Conservation (phyloP, 2,329 filamentous ascomycete genomes). For the Colletotrichum sansevieriae region DNA sequence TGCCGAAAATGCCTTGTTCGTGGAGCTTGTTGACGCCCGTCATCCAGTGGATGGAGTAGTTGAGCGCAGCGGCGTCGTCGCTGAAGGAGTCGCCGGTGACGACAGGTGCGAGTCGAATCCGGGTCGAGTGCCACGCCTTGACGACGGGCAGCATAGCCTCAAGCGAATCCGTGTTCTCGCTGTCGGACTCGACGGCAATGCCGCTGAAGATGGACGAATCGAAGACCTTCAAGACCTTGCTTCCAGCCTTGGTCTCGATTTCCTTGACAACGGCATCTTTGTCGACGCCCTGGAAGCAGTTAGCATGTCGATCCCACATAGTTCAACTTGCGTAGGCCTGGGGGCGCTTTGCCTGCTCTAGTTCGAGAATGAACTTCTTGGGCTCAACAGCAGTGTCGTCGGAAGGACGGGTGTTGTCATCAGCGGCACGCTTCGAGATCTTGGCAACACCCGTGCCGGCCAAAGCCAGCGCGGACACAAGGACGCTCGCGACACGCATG, state of each 20-base stretch:
- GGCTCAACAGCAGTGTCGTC: constrained; percentile 28
- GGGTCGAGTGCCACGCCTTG: constrained; percentile 40
- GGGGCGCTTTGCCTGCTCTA: constrained; percentile 19
- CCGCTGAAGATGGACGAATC: constrained; percentile 49
- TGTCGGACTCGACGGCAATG: constrained; percentile 40
- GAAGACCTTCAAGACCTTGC: constrained; percentile 41
- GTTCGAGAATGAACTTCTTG: constrained; percentile 41
- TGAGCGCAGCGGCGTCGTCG: constrained; percentile 40
- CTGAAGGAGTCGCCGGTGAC: constrained; percentile 32
- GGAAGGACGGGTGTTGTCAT: constrained; percentile 17
- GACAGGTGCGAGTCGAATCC: constrained; percentile 35
- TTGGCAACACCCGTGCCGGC: constrained; percentile 31
- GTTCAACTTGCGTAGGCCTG: not conserved
- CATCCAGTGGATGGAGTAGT: constrained; percentile 53
- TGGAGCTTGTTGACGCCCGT: constrained; percentile 57
- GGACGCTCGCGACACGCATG: constrained; percentile 30
- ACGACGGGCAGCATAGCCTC: constrained; percentile 35
- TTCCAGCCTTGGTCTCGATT: constrained; percentile 28
- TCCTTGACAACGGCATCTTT: constrained; percentile 36
- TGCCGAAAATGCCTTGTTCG: constrained; percentile 53
- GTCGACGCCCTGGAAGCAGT: constrained; percentile 16
- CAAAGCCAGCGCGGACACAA: constrained; percentile 35
- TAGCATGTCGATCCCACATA: not conserved
- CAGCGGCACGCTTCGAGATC: constrained; percentile 24
- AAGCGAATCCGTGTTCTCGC: constrained; percentile 42